A percentile compares a stretch with the other conserved stretches of the same genome.
Evolutionary conservation across 352 stramenopile species (phyloP).

Genomic region (Phytophthora cactorum): DNA sequence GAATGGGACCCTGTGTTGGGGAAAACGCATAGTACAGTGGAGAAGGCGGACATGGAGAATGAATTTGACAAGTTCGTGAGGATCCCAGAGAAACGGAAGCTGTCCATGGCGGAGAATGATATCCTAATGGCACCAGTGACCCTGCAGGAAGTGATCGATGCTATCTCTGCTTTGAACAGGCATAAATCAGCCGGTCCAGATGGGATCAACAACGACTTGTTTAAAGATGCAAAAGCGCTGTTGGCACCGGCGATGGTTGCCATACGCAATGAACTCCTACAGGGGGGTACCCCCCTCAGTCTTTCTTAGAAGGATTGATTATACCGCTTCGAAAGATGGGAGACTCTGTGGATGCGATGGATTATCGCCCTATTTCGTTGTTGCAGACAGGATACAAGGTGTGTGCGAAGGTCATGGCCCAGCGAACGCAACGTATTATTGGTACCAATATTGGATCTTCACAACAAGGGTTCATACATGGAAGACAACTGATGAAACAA

Average conservation of each 20-base stretch:
- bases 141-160: no score
- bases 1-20: no score
- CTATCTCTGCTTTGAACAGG: background rate
- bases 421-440: background rate
- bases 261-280: background rate
- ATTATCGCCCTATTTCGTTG: background rate
- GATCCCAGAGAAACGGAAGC: no score
- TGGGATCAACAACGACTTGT: background rate
- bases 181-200: no score
- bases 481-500: no score
- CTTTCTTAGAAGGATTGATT: background rate
- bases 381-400: background rate
- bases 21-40: no score
- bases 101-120: no score
- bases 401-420: background rate
- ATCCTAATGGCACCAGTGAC: no score
- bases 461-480: no score
- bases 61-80: no score
- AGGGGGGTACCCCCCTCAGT: background rate
- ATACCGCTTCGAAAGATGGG: background rate
- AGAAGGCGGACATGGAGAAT: no score
- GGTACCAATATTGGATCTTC: no score
- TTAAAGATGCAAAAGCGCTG: background rate
- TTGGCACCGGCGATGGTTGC: background rate
- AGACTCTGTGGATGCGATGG: background rate